Evolutionary conservation across 2,329 filamentous ascomycete species (phyloP), one percentile per base, ranked within the genome.

Genomic region (Verruconis gallopava): DNA sequence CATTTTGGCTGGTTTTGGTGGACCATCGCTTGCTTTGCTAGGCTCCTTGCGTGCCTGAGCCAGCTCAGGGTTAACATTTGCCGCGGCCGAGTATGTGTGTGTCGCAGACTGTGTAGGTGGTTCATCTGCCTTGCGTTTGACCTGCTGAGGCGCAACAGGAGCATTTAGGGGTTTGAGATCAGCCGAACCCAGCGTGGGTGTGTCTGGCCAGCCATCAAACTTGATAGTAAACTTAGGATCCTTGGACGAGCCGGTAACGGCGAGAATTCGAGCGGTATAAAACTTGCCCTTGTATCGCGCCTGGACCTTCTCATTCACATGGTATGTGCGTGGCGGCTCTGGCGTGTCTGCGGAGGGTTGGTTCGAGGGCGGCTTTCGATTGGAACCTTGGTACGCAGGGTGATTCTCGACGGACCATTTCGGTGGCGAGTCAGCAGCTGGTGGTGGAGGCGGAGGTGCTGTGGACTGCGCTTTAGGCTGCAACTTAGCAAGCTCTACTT

Each of bases 241-340:
- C 34, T 78, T 82, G n/a, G 81, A 79, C 5, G 86, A 94, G 45
- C 91, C 91, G 17, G 89, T 95, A 53, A 95, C 88, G 40, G 83
- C 88, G 40, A 85, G 89, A 60, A 98, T 93, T 54, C 85, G 80
- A 33, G 88, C 91, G 36, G 85, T 81, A 64, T 96, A 96, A 64
- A 88, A 95, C 18, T 75, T 74, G 55, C 83, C 85, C 62, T 98
- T 91, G 85, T 88, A 98, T 62, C 89, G 88, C 37, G 89, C 91
- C 60, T 91, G 71, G 42, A 95, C 83, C 21, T 71, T 82, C 55
- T 98, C 91, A 57, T 94, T 94, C 49, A 94, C 84, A 44, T 81
- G 75, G 63, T 88, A 94, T 6, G 70, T 71, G 2, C 71, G 67
- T 1, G 71, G 65, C 60, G 48, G 58, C 39, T 44, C 49, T 21